Percentiles rank a stretch among this genome's conserved stretches.
Conservation (phyloP, 495 filamentous ascomycete species). For the Xylaria nigripes region DNA sequence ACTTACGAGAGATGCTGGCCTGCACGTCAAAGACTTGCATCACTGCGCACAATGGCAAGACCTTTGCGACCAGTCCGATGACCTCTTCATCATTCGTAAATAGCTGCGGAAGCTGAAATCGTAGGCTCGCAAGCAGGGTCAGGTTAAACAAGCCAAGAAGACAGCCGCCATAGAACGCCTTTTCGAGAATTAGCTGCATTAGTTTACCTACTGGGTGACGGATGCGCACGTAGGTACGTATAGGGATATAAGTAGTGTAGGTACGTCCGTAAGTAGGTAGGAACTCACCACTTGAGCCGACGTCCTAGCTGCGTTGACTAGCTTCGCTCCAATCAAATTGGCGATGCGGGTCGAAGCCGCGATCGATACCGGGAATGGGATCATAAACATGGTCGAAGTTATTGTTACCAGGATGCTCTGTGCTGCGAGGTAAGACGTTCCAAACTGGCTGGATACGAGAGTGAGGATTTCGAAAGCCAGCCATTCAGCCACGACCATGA, state of each 20-base stretch:
- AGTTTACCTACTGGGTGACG: background rate
- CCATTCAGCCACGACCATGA: constrained; percentile 91
- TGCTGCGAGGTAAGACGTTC: constrained; percentile 57
- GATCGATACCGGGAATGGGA: constrained; percentile 55
- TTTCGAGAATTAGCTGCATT: constrained; percentile 10
- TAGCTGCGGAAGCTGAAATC: constrained; percentile 62
- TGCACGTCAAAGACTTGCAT: constrained; percentile 86
- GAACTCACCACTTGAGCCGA: constrained; percentile 60
- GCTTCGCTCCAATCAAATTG: constrained; percentile 58
- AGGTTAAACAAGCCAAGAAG: constrained; percentile 72
- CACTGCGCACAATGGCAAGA: constrained; percentile 70
- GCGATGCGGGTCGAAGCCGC: constrained; percentile 57
- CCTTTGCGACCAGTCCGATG: constrained; percentile 58
- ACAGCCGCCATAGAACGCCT: constrained; percentile 52
- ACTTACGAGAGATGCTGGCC: constrained; percentile 44
- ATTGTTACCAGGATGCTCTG: constrained; percentile 52
- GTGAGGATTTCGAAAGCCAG: constrained; percentile 78
- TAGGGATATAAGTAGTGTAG: too few relatives aligned
- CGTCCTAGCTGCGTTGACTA: constrained; percentile 61
- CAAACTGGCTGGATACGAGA: constrained; percentile 61
- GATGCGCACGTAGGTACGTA: background rate
- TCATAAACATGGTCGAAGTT: constrained; percentile 49
- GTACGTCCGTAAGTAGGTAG: too few relatives aligned
- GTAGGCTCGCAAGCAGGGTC: constrained; percentile 52
- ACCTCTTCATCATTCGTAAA: constrained; percentile 80